phyloP scores from a whole-genome alignment of 306 rosid genomes.

The Urtica urens region DNA sequence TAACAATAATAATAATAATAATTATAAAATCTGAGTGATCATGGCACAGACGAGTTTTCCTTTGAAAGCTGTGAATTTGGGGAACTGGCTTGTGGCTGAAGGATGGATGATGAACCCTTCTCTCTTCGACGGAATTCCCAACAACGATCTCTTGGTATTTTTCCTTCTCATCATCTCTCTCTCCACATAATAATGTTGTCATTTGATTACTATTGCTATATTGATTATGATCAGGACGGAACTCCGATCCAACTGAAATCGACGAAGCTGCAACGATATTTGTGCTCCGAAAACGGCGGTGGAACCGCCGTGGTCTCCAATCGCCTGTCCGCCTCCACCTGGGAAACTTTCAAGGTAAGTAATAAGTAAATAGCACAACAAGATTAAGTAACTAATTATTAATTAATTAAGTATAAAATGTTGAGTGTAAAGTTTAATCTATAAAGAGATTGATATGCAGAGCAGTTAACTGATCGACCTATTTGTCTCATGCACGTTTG shows the following conservation, averaged over 20 bases:
- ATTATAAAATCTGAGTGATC: not conserved
- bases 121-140: constrained; percentile 38
- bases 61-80: constrained; percentile 52
- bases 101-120: constrained; percentile 68
- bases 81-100: constrained; percentile 52
- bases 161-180: too few species aligned
- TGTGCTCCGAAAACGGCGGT: not conserved
- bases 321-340: not conserved
- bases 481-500: too few species aligned
- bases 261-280: constrained; percentile 30
- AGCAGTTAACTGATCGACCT: too few species aligned
- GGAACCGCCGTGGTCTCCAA: not conserved
- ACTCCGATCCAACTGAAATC: constrained; percentile 46
- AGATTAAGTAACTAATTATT: too few species aligned
- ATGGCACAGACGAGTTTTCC: constrained; percentile 29
- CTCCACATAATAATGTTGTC: too few species aligned
- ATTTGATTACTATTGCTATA: not conserved
- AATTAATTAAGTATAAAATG: too few species aligned
- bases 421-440: too few species aligned
- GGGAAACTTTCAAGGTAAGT: constrained; percentile 5
- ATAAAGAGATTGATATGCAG: too few species aligned
- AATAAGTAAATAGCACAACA: too few species aligned
- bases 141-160: constrained; percentile 46
- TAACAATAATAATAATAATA: too few species aligned
- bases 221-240: constrained; percentile 42